These are phyloP conservation scores for Gigaspora rosea DNA, from an alignment of 192 early-diverging fungal species.

Conservation along the genomic window DNA sequence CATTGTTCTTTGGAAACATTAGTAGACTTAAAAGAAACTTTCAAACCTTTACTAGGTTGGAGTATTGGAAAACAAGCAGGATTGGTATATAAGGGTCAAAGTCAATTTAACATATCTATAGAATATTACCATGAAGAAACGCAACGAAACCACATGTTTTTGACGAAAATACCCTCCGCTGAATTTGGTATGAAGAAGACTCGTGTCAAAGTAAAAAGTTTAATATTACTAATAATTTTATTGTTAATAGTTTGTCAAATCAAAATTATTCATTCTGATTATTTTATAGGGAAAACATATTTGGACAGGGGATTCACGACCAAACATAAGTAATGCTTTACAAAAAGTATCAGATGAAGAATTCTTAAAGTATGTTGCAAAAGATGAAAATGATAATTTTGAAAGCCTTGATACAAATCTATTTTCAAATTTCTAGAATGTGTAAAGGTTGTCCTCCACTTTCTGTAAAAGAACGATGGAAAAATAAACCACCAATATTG, in stretches of 20 bases:
- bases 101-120: conserved; percentile 48
- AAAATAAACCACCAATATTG: conserved; percentile 12
- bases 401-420: neutral
- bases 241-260: neutral
- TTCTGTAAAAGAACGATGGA: neutral
- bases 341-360: conserved; percentile 42
- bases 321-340: conserved; percentile 49
- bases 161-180: conserved; percentile 39
- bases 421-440: neutral
- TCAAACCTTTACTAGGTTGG: conserved; percentile 14
- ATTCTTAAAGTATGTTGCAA: conserved; percentile 41
- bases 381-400: neutral
- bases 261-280: neutral
- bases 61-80: conserved; percentile 10
- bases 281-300: conserved; percentile 45
- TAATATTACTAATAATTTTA: neutral
- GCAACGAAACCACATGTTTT: conserved; percentile 55
- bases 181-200: conserved; percentile 15
- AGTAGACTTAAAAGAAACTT: conserved; percentile 11
- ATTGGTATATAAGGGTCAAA: conserved; percentile 25
- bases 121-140: conserved; percentile 53
- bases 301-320: conserved; percentile 48
- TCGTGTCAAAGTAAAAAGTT: conserved; percentile 5
- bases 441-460: neutral
- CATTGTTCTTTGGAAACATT: neutral